phyloP scores from a whole-genome alignment of 2,329 filamentous ascomycete species.

The Didymella glomerata region DNA sequence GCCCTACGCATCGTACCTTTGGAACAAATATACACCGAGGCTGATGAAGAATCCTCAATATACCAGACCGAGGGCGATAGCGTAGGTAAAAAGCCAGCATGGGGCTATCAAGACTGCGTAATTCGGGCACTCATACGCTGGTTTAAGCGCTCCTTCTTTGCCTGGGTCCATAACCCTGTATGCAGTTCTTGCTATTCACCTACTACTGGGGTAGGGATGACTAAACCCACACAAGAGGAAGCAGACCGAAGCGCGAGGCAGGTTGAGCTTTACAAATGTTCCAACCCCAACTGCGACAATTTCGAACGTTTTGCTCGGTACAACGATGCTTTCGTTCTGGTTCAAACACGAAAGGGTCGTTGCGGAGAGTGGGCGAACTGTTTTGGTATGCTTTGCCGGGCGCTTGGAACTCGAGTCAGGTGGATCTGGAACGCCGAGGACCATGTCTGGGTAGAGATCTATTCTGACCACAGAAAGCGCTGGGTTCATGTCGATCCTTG shows the following conservation, averaged over 20 bases:
- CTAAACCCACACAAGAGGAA: background rate
- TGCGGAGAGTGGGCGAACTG: constrained; percentile 98
- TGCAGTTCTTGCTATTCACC: background rate
- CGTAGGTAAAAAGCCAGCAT: background rate
- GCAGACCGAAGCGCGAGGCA: background rate
- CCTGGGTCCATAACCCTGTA: background rate
- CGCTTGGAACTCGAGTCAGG: constrained; percentile 86
- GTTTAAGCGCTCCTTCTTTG: background rate
- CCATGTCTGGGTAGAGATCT: constrained; percentile 97
- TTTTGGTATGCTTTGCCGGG: constrained; percentile 97
- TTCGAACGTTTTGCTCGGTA: constrained; percentile 97
- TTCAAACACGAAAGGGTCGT: constrained; percentile 86
- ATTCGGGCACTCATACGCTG: background rate
- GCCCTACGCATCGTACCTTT: background rate
- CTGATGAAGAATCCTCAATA: background rate
- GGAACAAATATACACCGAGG: background rate
- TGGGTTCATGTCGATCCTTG: constrained; percentile 98
- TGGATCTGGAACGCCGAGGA: constrained; percentile 99
- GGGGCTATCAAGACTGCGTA: background rate
- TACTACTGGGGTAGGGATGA: background rate
- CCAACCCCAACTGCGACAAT: too few relatives aligned
- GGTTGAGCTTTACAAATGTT: background rate
- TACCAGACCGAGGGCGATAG: background rate
- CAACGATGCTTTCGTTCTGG: constrained; percentile 89
- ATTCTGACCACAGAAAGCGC: constrained; percentile 88